Evolutionary conservation across 495 filamentous ascomycete species (phyloP).

Genomic region (Penicillium paxilli): DNA sequence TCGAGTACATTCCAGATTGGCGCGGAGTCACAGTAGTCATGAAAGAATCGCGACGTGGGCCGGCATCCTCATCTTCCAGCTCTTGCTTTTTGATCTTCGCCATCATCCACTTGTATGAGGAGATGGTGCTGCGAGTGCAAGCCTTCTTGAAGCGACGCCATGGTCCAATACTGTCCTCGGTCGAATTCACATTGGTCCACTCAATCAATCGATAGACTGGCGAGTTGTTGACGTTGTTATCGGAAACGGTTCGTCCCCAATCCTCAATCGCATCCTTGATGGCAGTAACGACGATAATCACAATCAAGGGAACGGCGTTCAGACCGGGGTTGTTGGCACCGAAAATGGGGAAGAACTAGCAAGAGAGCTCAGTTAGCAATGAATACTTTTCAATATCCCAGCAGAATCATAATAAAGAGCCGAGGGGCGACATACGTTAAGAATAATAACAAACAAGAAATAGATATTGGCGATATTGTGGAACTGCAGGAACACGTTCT

Average conservation of each 20-base stretch:
- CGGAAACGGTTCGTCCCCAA: conserved; percentile 87
- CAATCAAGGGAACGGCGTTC: conserved; percentile 87
- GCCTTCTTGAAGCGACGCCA: conserved; percentile 96
- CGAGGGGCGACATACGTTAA: conserved; percentile 65
- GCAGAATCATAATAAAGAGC: too few species aligned
- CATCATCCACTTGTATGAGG: conserved; percentile 58
- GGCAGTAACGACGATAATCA: conserved; percentile 89
- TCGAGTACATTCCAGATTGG: conserved; percentile 55
- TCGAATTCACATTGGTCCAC: conserved; percentile 92
- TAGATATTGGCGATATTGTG: conserved; percentile 99
- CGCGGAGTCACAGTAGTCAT: conserved; percentile 61
- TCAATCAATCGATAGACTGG: conserved; percentile 86
- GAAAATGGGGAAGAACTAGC: conserved; percentile 93
- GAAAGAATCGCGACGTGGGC: conserved; percentile 59
- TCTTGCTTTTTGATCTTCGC: conserved; percentile 34
- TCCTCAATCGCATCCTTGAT: conserved; percentile 99
- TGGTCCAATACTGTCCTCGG: conserved; percentile 76
- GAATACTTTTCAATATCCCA: background rate
- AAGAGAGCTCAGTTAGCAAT: background rate
- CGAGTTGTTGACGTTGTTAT: conserved; percentile 95
- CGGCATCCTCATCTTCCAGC: conserved; percentile 34
- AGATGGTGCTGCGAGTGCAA: conserved; percentile 62
- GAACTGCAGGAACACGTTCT: conserved; percentile 96
- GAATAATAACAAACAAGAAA: conserved; percentile 94
- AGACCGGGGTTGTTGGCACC: conserved; percentile 88